phyloP scores from a whole-genome alignment of 2,329 filamentous ascomycete species.

The Aschersonia sp. region DNA sequence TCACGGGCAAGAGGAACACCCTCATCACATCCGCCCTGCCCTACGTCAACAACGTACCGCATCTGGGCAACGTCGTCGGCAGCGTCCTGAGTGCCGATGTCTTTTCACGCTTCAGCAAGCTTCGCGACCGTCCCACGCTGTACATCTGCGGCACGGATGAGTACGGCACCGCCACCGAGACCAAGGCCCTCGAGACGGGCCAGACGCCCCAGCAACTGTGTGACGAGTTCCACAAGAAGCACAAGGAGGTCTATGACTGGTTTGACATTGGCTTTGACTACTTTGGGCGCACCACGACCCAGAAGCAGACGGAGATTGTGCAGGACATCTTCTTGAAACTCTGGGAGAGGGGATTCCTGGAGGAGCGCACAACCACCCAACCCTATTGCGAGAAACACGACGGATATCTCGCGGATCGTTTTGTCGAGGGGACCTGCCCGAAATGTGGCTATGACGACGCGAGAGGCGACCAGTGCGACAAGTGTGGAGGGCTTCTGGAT shows the following conservation, averaged over 20 bases:
- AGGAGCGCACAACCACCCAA: constrained; percentile 77
- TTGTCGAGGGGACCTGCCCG: constrained; percentile 67
- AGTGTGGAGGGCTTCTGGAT: constrained; percentile 58
- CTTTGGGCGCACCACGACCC: constrained; percentile 84
- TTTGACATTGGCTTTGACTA: constrained; percentile 92
- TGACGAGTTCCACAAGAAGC: constrained; percentile 82
- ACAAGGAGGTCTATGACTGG: constrained; percentile 88
- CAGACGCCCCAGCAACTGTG: constrained; percentile 74
- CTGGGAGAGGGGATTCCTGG: constrained; percentile 76
- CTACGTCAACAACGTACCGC: constrained; percentile 63
- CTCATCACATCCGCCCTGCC: constrained; percentile 86
- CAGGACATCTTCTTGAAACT: constrained; percentile 83
- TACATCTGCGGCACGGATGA: constrained; percentile 78
- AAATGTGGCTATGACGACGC: constrained; percentile 60
- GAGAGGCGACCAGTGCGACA: constrained; percentile 61
- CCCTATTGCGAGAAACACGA: constrained; percentile 75
- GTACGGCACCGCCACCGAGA: constrained; percentile 92
- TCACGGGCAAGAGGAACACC: constrained; percentile 68
- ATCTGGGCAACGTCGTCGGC: constrained; percentile 80
- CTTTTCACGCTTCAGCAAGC: constrained; percentile 68
- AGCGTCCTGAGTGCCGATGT: constrained; percentile 83
- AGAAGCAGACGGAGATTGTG: constrained; percentile 80
- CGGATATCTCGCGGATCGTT: constrained; percentile 73
- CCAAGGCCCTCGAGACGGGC: constrained; percentile 81
- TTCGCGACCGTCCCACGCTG: constrained; percentile 64